A percentile compares a stretch with the other conserved stretches of the same genome.
Conservation (phyloP, 345 rosid genomes). For the Populus simonii region DNA sequence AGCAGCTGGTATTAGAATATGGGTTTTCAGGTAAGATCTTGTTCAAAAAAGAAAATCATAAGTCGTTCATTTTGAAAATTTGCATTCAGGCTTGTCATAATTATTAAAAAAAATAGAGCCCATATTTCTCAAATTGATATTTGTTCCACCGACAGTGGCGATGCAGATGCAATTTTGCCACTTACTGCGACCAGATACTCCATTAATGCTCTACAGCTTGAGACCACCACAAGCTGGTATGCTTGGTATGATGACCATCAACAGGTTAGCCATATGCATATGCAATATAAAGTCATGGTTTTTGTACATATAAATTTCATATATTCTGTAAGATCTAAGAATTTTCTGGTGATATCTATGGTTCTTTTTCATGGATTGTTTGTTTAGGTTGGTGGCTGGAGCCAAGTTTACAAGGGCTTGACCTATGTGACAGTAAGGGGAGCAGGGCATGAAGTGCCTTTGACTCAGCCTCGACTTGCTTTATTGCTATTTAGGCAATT, state of each 20-base stretch:
- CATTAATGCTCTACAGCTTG: slow-evolving; percentile 41
- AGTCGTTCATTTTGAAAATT: not conserved
- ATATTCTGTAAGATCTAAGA: not conserved
- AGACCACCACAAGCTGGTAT: slow-evolving; percentile 40
- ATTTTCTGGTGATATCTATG: not conserved
- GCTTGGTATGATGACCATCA: slow-evolving; percentile 47
- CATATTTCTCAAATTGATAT: not conserved
- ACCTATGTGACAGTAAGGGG: slow-evolving; percentile 55
- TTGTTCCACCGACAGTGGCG: slow-evolving; percentile 39
- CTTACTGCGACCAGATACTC: slow-evolving; percentile 57
- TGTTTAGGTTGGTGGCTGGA: slow-evolving; percentile 63
- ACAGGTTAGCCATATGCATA: slow-evolving; percentile 24
- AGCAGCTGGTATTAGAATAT: slow-evolving; percentile 60
- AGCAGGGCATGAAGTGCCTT: slow-evolving; percentile 69
- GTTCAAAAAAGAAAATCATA: not conserved
- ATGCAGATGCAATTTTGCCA: slow-evolving; percentile 59
- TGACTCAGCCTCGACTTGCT: slow-evolving; percentile 47
- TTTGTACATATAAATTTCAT: not conserved
- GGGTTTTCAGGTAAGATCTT: slow-evolving; percentile 67
- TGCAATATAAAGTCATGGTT: not conserved
- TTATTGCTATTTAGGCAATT: slow-evolving; percentile 39
- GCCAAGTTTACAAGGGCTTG: slow-evolving; percentile 48
- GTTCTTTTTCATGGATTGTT: not conserved
- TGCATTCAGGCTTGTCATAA: not conserved
- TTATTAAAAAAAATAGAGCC: not conserved